Evolutionary conservation across 2,329 filamentous ascomycete genomes (phyloP).

Genomic region (Thielaviopsis euricoi): DNA sequence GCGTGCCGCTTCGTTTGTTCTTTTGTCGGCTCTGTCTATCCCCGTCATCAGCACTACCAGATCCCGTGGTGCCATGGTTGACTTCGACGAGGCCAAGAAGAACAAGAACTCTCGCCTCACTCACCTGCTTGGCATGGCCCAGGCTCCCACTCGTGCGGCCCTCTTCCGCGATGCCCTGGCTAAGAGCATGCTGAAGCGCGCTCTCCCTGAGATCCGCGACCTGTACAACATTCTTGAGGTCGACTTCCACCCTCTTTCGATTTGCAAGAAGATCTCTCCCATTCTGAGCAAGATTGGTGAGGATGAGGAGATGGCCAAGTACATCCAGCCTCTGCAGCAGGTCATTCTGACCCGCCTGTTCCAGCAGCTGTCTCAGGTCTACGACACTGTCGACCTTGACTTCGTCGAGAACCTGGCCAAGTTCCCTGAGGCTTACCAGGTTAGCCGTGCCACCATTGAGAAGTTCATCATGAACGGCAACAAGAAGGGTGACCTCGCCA

Average conservation of each 20-base stretch:
- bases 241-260: conserved; percentile 95
- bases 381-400: conserved; percentile 87
- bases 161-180: conserved; percentile 93
- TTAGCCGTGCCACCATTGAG: conserved; percentile 79
- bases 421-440: conserved; percentile 94
- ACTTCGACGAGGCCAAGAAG: conserved; percentile 92
- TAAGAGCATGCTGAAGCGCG: conserved; percentile 86
- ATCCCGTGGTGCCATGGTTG: conserved; percentile 86
- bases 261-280: conserved; percentile 97
- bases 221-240: conserved; percentile 98
- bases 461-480: conserved; percentile 99
- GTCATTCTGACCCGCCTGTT: conserved; percentile 96
- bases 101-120: conserved; percentile 98
- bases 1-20: conserved; percentile 87
- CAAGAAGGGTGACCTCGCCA: conserved; percentile 96
- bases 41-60: conserved; percentile 97
- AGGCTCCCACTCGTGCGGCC: conserved; percentile 71
- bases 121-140: conserved; percentile 84
- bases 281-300: conserved; percentile 86
- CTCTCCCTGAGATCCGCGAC: conserved; percentile 84
- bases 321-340: conserved; percentile 88
- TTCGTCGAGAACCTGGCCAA: conserved; percentile 89
- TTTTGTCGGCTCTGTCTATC: conserved; percentile 90
- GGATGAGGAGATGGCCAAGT: conserved; percentile 93
- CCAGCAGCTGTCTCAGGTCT: conserved; percentile 97